Base-by-base conservation (phyloP, 225 moss, liverwort and hornwort species). In the Marchantia paleacea region DNA sequence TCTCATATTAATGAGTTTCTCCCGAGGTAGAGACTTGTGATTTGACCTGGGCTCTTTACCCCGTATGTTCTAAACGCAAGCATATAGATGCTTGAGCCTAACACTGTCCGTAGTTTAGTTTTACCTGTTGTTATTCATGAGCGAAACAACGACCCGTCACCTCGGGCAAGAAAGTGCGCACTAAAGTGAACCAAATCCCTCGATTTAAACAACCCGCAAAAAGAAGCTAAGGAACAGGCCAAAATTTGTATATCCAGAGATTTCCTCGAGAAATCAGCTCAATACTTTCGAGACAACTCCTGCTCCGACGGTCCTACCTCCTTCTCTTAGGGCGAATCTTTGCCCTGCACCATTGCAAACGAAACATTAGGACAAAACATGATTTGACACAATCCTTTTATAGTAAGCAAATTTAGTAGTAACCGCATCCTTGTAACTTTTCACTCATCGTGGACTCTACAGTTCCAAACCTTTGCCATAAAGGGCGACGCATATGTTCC, bases 211-310 rank as follows among this genome's bases (percentile, higher is more conserved):
- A 20, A 47, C 49, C 48, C 12, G 12, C 25, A 2, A 47, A 20
- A 77, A 63, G 49, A 47, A 77, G 58, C 77, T 3, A 67, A 1
- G 28, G 76, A 11, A 79, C 52, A 18, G 63, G 60, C 22, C 78
- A 54, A 47, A 70, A 79, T 30, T 69, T 52, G 52, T 55, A 39
- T 55, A 52, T 79, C 69, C 55, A 69, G 47, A 55, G 55, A 63
- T 0, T 69, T 55, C 31, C 6, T 51, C 12, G 31, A 14, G 9
- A 6, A 51, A 49, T 84, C 72, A 92, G 4, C 79, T 80, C 67
- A 97, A 73, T 15, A 97, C 90, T 90, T 95, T 97, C 48, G 97
- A 93, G 71, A 95, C 92, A 52, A 97, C 97, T 75, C 97, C 97
- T 28, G 93, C 97, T 82, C 94, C 96, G 0, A 96, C 95, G 26